Conservation (phyloP, 2,329 filamentous ascomycete species). For the Neofusicoccum kwambonambiense region DNA sequence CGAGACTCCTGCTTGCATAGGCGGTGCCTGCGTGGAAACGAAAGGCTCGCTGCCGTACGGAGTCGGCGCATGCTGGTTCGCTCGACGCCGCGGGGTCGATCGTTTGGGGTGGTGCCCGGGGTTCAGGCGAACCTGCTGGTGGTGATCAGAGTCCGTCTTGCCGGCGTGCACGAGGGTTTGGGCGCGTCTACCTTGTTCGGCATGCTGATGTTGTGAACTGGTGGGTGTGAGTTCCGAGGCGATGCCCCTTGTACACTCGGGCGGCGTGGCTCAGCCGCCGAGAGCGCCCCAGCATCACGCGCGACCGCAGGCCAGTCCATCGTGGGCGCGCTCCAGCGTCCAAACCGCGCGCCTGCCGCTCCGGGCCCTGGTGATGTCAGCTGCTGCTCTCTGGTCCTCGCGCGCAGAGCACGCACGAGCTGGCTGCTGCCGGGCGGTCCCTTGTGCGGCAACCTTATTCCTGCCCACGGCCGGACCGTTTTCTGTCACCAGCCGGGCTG, state of each 20-base stretch:
- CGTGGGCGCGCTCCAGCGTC: too few species aligned
- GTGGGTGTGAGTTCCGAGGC: neutral
- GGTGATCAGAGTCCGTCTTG: conserved; percentile 9
- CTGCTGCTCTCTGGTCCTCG: neutral
- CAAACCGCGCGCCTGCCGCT: too few species aligned
- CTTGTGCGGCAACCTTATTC: conserved; percentile 8
- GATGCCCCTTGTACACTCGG: conserved; percentile 9
- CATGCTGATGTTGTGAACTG: conserved; percentile 1
- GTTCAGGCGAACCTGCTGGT: conserved; percentile 16
- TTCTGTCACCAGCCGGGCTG: conserved; percentile 6
- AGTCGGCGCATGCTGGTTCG: conserved; percentile 15
- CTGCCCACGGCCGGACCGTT: conserved; percentile 5
- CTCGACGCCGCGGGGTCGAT: conserved; percentile 15
- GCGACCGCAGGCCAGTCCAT: neutral
- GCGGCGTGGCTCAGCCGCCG: neutral
- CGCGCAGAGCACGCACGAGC: neutral
- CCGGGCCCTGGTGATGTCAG: neutral
- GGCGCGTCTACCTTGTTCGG: conserved; percentile 9
- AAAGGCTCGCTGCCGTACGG: conserved; percentile 17
- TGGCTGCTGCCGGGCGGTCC: neutral
- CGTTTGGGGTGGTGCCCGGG: conserved; percentile 17
- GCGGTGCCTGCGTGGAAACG: conserved; percentile 16
- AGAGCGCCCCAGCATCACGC: conserved; percentile 7
- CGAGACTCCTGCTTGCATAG: conserved; percentile 15
- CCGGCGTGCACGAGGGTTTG: neutral